Evolutionary conservation across 805 yeast genomes (phyloP), one percentile per base, ranked within the genome.

Genomic region (Wickerhamomyces sydowiorum): DNA sequence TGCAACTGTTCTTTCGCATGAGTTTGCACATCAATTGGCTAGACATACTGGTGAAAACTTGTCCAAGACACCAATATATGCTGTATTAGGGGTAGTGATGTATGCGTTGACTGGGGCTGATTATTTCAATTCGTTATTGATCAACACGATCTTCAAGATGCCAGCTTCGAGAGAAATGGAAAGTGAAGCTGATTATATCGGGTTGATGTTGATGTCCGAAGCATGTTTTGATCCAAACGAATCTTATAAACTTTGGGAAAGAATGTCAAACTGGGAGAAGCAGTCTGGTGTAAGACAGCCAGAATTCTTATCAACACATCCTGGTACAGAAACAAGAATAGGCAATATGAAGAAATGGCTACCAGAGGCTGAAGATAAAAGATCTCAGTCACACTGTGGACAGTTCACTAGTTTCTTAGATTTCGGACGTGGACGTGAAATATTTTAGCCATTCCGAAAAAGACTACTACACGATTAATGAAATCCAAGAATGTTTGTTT

Each of bases 141-240:
- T 74, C 21, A 72, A 72, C 22, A 72, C 88, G 1, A 57, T 78
- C 13, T 59, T 89, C 38, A 76, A 78, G 49, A 75, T 83, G 75
- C 97, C 97, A 0, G 85, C 95, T 0, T 85, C 95, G 1, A 71
- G 99, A 53, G 87, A 78, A 45, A 88, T 88, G 96, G 99, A 93
- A 62, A 75, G 88, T 1, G 99, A 93, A 61, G 98, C 99, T 0
- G 99, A 93, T 62, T 82, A 82, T 53, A 90, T 93, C 24, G 99
- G 99, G 0, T 67, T 93, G 46, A 83, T 88, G 80, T 70, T 91
- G 50, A 86, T 91, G 96, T 78, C 96, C 2, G 69, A 80, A 45
- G 95, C 95, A 37, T 93, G 99, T 59, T 93, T 73, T 61, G 67
- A 90, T 48, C 89, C 96, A 6, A 64, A 65, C 15, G 87, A 81